Evolutionary conservation across 805 yeast species (phyloP), one percentile per base, ranked within the genome.

Genomic region (Metahyphopichia silvanorum): DNA sequence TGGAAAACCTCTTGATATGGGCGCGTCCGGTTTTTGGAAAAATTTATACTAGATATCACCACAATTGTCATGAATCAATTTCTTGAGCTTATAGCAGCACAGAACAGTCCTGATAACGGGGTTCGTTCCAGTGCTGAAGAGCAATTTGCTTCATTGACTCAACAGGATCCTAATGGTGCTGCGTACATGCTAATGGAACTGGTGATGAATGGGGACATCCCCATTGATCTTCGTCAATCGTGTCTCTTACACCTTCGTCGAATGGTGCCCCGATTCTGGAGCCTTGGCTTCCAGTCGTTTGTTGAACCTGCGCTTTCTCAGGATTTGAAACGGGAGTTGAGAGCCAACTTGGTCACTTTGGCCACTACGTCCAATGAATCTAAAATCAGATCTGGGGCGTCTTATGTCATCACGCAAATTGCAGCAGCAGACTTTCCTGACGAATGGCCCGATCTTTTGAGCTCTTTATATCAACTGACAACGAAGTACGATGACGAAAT

Each of bases 381-480:
- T 7, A 85, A 82, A 46, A 63, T 89, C 11, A 68, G 86, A 37
- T 72, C 70, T 19, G 72, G 84, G 31, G 75, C 84, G 2, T 78
- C 89, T 2, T 81, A 86, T 42, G 81, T 85, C 11, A 74, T 88
- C 12, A 84, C 84, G 4, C 94, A 85, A 47, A 85, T 91, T 11
- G 87, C 95, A 1, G 82, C 84, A 3, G 84, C 80, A 1, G 98
- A 91, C 50, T 91, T 76, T 49, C 98, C 98, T 0, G 98, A 93
- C 51, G 95, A 87, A 52, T 91, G 98, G 98, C 95, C 97, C 0
- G 71, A 68, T 15, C 62, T 89, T 29, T 51, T 85, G 35, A 49
- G 57, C 21, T 55, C 55, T 5, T 48, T 86, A 14, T 79, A 77
- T 46, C 49, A 49, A 2, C 53, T 56, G 17, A 65, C 74, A 21